Percentiles rank a stretch among this genome's conserved stretches.
Conservation (phyloP, 2,329 filamentous ascomycete species). For the Fusarium papillatum region DNA sequence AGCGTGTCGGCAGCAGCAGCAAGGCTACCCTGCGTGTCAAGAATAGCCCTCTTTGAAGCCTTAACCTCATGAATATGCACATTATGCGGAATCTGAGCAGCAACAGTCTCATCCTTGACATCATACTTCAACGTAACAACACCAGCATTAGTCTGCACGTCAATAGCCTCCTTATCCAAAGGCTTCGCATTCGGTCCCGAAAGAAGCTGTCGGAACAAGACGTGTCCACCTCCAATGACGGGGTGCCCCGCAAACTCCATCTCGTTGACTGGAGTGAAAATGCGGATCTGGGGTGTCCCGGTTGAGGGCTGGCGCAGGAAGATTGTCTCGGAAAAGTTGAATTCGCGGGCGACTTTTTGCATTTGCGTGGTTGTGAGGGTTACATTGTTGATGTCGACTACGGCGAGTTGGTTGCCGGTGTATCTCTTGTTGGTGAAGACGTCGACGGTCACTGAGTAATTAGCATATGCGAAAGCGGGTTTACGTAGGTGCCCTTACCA, state of each 20-base stretch:
- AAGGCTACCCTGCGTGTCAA: background rate
- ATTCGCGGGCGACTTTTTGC: slow-evolving; percentile 26
- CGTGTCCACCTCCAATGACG: slow-evolving; percentile 27
- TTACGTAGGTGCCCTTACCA: background rate
- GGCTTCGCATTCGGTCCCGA: background rate
- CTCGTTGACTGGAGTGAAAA: slow-evolving; percentile 30
- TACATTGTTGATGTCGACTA: slow-evolving; percentile 11
- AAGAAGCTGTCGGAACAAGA: slow-evolving; percentile 16
- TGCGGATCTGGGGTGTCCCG: slow-evolving; percentile 8
- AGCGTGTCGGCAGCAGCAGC: background rate
- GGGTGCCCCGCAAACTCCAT: slow-evolving; percentile 34
- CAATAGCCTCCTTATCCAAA: background rate
- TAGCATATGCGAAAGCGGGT: no score
- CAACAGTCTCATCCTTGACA: slow-evolving; percentile 4
- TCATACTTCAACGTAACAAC: slow-evolving; percentile 15
- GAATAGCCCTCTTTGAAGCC: background rate
- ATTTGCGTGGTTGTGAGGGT: slow-evolving; percentile 4
- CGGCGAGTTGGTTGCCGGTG: slow-evolving; percentile 29
- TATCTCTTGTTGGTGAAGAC: slow-evolving; percentile 6
- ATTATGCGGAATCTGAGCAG: slow-evolving; percentile 26
- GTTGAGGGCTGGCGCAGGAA: slow-evolving; percentile 6
- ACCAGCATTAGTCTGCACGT: background rate
- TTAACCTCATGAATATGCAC: slow-evolving; percentile 17
- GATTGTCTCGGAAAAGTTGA: slow-evolving; percentile 30
- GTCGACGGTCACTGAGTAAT: background rate